phyloP scores from a whole-genome alignment of 78 protist genomes.

The Speleostelium caveatum region DNA sequence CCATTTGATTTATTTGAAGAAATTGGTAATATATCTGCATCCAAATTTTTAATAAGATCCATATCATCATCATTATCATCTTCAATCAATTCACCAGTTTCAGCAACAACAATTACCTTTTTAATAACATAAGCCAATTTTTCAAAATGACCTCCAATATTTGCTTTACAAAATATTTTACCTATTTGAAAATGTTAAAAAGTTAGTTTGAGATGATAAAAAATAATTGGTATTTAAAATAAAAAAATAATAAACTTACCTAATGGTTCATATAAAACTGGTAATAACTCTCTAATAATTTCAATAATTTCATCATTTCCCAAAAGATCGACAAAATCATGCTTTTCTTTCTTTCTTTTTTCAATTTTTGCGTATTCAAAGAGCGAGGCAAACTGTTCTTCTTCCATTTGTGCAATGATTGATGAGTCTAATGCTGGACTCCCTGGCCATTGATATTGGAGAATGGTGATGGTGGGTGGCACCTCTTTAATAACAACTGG shows the following conservation, averaged over 20 bases:
- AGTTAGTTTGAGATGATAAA: too few relatives aligned
- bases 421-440: conserved; percentile 37
- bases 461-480: conserved; percentile 16
- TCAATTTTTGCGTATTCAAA: conserved; percentile 76
- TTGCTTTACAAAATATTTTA: conserved; percentile 65
- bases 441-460: conserved; percentile 74
- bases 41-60: conserved; percentile 4
- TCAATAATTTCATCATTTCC: conserved; percentile 76
- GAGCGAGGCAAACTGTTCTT: conserved; percentile 34
- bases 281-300: conserved; percentile 54
- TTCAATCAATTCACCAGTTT: conserved; percentile 44
- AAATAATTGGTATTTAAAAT: too few relatives aligned
- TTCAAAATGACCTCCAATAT: conserved; percentile 64
- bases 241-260: too few relatives aligned
- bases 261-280: conserved; percentile 70
- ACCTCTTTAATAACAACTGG: conserved; percentile 43
- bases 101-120: conserved; percentile 59
- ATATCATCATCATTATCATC: conserved; percentile 35
- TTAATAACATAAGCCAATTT: conserved; percentile 50
- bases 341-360: conserved; percentile 48
- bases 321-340: conserved; percentile 52
- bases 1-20: background rate
- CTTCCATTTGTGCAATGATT: conserved; percentile 19
- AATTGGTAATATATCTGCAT: background rate
- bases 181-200: conserved; percentile 63